Evolutionary conservation across 169 alveolate species (phyloP), one percentile per base, ranked within the genome.

Genomic region (Cardiosporidium cionae): DNA sequence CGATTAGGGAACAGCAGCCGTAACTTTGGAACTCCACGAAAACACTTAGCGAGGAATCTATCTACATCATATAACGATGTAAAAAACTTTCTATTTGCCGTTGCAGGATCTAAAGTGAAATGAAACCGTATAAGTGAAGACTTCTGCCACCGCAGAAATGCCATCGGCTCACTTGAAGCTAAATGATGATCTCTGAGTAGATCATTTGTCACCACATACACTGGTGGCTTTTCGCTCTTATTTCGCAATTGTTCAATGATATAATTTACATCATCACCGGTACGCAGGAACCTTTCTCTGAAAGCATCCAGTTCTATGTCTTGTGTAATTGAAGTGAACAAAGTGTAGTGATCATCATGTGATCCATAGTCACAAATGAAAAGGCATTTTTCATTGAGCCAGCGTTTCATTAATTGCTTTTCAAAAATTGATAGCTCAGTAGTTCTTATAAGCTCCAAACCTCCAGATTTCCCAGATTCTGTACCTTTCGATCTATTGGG

Each of bases 161-260:
- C 68, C 22, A 9, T 9, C 35, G 68, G 68, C 68, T 63, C 68
- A 9, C 9, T 16, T 9, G 68, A n/a, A 63, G 68, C n/a, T 9
- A 63, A 52, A 16, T 63, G 68, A 63, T 63, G 68, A n/a, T 63
- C 68, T 63, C 68, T n/a, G 25, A 63, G 68, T 16, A 63, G 58
- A 52, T 63, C 68, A n/a, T 63, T 63, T 16, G 68, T 63, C 16
- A 63, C 68, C 16, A 63, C n/a, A 63, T 63, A 63, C n/a, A 63
- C 58, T 44, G 58, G 58, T 16, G 58, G 16, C n/a, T 44, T 44
- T 44, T n/a, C n/a, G 16, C n/a, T 16, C 58, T 44, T 44, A 44
- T n/a, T 44, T 44, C 58, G 16, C n/a, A 16, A 16, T 44, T 44
- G 16, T 44, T 44, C 58, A 16, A 16, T 44, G 58, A n/a, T 44